Percentiles rank a stretch among this genome's conserved stretches.
Conservation (phyloP, 2,329 filamentous ascomycete genomes). For the Cladosporium velox region DNA sequence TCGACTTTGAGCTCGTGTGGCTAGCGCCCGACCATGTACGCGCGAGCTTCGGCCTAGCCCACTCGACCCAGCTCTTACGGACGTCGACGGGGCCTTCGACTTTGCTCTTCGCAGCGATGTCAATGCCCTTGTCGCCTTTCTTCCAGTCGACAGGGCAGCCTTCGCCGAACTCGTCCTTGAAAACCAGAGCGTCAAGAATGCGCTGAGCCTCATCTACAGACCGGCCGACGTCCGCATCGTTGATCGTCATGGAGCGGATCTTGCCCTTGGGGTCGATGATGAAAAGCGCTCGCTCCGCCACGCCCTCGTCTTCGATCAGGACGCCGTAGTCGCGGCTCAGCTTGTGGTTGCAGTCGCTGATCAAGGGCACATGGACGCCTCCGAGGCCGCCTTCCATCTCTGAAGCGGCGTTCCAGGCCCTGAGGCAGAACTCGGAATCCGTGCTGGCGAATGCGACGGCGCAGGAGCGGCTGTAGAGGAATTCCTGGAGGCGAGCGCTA, state of each 20-base stretch:
- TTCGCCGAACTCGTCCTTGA: slow-evolving; percentile 46
- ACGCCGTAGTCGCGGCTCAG: slow-evolving; percentile 65
- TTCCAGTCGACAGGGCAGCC: slow-evolving; percentile 40
- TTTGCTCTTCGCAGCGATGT: slow-evolving; percentile 28
- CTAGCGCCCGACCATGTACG: slow-evolving; percentile 35
- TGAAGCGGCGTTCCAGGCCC: slow-evolving; percentile 60
- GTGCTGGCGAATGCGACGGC: slow-evolving; percentile 63
- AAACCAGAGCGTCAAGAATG: slow-evolving; percentile 54
- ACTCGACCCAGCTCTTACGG: slow-evolving; percentile 35
- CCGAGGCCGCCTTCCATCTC: slow-evolving; percentile 65
- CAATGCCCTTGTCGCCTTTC: slow-evolving; percentile 35
- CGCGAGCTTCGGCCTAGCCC: slow-evolving; percentile 36
- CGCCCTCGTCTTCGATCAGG: slow-evolving; percentile 63
- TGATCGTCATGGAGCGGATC: slow-evolving; percentile 64
- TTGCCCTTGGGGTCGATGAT: slow-evolving; percentile 66
- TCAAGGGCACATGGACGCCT: slow-evolving; percentile 60
- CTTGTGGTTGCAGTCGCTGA: slow-evolving; percentile 63
- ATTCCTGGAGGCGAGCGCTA: slow-evolving; percentile 62
- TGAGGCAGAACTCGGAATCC: slow-evolving; percentile 60
- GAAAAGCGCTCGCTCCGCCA: slow-evolving; percentile 65
- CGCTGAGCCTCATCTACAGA: slow-evolving; percentile 66
- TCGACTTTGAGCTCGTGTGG: slow-evolving; percentile 19
- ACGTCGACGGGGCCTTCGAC: slow-evolving; percentile 34
- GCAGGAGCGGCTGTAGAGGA: slow-evolving; percentile 58
- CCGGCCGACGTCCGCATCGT: slow-evolving; percentile 65